phyloP scores from a whole-genome alignment of 2,329 filamentous ascomycete species.

The Dothiorella sarmentorum region DNA sequence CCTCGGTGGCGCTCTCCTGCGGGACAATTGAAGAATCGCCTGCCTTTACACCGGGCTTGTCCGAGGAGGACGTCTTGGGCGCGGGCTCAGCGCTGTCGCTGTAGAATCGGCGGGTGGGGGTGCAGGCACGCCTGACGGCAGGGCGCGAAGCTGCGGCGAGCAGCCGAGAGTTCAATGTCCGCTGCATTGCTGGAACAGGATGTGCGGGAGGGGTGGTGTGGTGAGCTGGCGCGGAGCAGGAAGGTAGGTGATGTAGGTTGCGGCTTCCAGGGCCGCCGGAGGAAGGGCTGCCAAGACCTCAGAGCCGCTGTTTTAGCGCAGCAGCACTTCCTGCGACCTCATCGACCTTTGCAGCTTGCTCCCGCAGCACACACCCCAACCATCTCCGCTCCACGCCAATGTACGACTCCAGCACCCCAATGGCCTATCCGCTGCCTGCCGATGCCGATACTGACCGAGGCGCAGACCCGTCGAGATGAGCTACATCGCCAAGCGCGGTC shows the following conservation, averaged over 20 bases:
- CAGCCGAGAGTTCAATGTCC: slow-evolving; percentile 39
- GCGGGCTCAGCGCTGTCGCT: slow-evolving; percentile 24
- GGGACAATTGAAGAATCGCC: slow-evolving; percentile 50
- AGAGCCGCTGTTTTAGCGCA: slow-evolving; percentile 11
- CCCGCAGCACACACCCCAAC: slow-evolving; percentile 14
- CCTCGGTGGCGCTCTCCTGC: slow-evolving; percentile 49
- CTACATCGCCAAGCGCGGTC: slow-evolving; percentile 82
- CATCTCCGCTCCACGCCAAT: slow-evolving; percentile 18
- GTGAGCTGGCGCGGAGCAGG: not conserved
- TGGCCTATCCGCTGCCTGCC: not conserved
- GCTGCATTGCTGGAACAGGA: slow-evolving; percentile 12
- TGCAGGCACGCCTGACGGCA: slow-evolving; percentile 28
- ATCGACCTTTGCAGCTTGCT: slow-evolving; percentile 14
- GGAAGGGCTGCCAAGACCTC: slow-evolving; percentile 2
- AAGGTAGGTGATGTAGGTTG: slow-evolving; percentile 7
- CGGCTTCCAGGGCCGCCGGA: not conserved
- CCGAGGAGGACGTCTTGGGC: slow-evolving; percentile 33
- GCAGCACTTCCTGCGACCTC: slow-evolving; percentile 17
- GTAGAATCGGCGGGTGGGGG: slow-evolving; percentile 32
- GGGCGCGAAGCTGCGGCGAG: slow-evolving; percentile 29
- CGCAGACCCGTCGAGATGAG: slow-evolving; percentile 68
- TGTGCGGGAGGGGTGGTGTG: not conserved
- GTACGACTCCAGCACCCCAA: slow-evolving; percentile 9
- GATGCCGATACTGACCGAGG: slow-evolving; percentile 31
- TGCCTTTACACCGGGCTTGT: slow-evolving; percentile 35